phyloP scores from a whole-genome alignment of 345 rosid genomes.

The Eucalyptus melliodora region DNA sequence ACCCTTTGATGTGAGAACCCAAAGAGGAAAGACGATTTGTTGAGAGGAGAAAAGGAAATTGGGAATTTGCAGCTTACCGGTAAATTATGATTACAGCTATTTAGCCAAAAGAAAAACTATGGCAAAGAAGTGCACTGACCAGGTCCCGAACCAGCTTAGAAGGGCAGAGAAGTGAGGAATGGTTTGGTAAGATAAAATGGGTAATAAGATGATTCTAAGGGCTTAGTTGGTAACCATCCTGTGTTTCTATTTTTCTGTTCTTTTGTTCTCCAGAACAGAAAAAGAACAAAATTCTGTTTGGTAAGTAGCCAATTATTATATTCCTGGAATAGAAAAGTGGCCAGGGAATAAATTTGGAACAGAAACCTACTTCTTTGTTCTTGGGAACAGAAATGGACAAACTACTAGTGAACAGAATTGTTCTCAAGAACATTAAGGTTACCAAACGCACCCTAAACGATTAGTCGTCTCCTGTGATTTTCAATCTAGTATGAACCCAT shows the following conservation, averaged over 20 bases:
- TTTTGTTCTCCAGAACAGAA: no score
- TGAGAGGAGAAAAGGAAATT: background rate
- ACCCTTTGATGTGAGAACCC: background rate
- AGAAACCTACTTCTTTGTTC: no score
- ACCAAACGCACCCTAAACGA: background rate
- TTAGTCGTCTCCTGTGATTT: background rate
- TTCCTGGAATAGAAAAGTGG: no score
- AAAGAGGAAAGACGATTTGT: background rate
- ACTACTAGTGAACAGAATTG: no score
- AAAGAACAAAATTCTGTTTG: no score
- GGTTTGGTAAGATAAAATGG: background rate
- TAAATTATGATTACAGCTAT: background rate
- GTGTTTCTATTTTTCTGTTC: no score
- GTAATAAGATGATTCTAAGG: background rate
- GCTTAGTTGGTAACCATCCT: no score
- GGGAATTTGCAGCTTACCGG: background rate
- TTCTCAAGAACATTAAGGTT: no score
- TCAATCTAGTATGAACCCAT: background rate
- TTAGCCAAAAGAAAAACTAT: background rate
- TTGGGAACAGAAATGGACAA: no score
- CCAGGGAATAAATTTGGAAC: no score
- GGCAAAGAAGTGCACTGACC: background rate
- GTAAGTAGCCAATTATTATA: no score
- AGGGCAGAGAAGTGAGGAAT: background rate
- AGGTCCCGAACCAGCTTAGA: background rate